Evolutionary conservation across 805 yeast species (phyloP).

Genomic region (Yamadazyma paraphyllophila): DNA sequence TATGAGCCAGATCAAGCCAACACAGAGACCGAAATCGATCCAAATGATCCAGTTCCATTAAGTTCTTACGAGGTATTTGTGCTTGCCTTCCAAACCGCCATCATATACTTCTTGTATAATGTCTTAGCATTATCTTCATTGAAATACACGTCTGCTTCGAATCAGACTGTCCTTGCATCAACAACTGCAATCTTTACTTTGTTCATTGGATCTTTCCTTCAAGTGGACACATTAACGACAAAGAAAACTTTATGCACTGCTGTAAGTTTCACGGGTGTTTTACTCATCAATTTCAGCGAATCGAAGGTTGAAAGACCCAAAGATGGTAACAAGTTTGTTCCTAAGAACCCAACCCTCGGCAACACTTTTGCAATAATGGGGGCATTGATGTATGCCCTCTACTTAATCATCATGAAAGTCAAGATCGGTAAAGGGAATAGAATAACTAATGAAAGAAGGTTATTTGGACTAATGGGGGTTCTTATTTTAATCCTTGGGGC

Average conservation of each 20-base stretch:
- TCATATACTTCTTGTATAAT: slow-evolving; percentile 43
- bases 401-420: slow-evolving; percentile 42
- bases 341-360: slow-evolving; percentile 43
- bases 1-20: slow-evolving; percentile 7
- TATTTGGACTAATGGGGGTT: slow-evolving; percentile 49
- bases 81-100: slow-evolving; percentile 39
- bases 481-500: slow-evolving; percentile 37
- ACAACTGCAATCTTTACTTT: slow-evolving; percentile 52
- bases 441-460: slow-evolving; percentile 44
- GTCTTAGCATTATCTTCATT: slow-evolving; percentile 41
- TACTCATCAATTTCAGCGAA: slow-evolving; percentile 42
- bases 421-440: slow-evolving; percentile 43
- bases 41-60: slow-evolving; percentile 14
- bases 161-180: slow-evolving; percentile 50
- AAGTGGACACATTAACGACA: slow-evolving; percentile 42
- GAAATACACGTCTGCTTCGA: slow-evolving; percentile 51
- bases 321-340: slow-evolving; percentile 25
- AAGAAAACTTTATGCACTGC: slow-evolving; percentile 43
- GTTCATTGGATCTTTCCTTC: slow-evolving; percentile 38
- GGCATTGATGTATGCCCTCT: slow-evolving; percentile 47
- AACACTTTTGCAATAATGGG: slow-evolving; percentile 44
- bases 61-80: slow-evolving; percentile 27
- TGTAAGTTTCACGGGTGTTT: slow-evolving; percentile 47
- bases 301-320: slow-evolving; percentile 17
- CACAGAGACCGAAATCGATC: slow-evolving; percentile 2